A percentile compares a stretch with the other conserved stretches of the same genome.
These are phyloP conservation scores for Papiliotrema terrestris DNA, from an alignment of 1,284 basidiomycete genomes.

Conservation along the genomic window DNA sequence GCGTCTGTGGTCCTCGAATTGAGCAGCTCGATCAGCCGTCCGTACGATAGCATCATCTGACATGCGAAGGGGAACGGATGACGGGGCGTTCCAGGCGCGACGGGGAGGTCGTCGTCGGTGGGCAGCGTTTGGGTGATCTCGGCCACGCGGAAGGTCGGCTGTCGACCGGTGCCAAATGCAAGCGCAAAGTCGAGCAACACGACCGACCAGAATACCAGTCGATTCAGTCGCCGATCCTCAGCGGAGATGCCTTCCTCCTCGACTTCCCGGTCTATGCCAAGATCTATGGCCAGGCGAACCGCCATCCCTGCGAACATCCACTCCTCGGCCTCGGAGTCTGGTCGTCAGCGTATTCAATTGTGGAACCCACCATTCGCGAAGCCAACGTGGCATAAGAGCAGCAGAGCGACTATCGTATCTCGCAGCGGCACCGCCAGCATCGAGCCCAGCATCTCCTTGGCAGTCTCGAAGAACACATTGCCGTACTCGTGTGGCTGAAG, in stretches of 20 bases:
- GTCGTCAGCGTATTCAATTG: not conserved
- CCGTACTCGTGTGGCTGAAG: conserved; percentile 31
- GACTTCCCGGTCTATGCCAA: conserved; percentile 25
- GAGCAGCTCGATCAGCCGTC: conserved; percentile 8
- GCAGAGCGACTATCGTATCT: conserved; percentile 26
- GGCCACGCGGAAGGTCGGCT: conserved; percentile 24
- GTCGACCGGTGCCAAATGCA: conserved; percentile 25
- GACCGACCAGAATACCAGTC: conserved; percentile 32
- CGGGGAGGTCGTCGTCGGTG: conserved; percentile 7
- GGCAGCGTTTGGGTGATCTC: conserved; percentile 28
- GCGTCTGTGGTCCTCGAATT: not conserved
- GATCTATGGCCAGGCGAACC: conserved; percentile 31
- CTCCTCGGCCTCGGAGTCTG: conserved; percentile 31
- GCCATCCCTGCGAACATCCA: conserved; percentile 35
- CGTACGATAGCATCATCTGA: conserved; percentile 24
- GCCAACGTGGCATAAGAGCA: conserved; percentile 25
- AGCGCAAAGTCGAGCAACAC: conserved; percentile 27
- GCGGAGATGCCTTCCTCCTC: conserved; percentile 11
- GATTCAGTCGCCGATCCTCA: conserved; percentile 22
- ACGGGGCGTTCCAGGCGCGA: not conserved
- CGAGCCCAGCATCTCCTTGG: conserved; percentile 27
- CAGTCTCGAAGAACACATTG: conserved; percentile 25
- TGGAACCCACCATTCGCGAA: conserved; percentile 25
- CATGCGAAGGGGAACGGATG: conserved; percentile 27
- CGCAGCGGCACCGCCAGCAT: conserved; percentile 30